Conservation (phyloP, 192 early-diverging fungal genomes). For the Neocallimastix lanati region DNA sequence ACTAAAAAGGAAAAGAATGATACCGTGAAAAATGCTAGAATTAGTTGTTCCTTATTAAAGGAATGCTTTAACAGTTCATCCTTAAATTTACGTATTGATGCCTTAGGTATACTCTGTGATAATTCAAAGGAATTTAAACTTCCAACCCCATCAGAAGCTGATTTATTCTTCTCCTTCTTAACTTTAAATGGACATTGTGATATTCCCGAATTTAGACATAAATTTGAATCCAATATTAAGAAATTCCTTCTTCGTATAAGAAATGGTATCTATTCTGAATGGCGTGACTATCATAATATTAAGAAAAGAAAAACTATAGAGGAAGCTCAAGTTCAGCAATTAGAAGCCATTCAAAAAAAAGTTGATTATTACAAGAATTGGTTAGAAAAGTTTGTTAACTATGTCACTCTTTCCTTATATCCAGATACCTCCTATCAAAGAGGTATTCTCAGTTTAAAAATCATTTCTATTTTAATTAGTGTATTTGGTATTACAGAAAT, state of each 20-base stretch:
- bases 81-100: neutral
- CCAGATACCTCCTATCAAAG: slow-evolving; percentile 59
- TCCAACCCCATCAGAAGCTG: neutral
- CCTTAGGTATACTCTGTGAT: neutral
- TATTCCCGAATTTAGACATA: neutral
- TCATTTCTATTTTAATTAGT: slow-evolving; percentile 27
- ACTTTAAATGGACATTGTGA: neutral
- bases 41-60: neutral
- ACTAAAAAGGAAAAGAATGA: too few relatives aligned
- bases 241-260: neutral
- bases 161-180: neutral
- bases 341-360: neutral
- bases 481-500: slow-evolving; percentile 27
- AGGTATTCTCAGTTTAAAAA: slow-evolving; percentile 31
- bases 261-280: neutral
- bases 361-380: neutral
- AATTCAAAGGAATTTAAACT: neutral
- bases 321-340: neutral
- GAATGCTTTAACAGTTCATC: neutral
- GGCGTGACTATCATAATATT: neutral
- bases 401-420: slow-evolving; percentile 24
- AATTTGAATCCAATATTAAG: neutral
- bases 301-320: neutral
- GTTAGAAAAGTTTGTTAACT: neutral
- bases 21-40: neutral